Percentiles rank a stretch among this genome's conserved stretches.
phyloP scores from a whole-genome alignment of 164 flowering plant species.

The Nymphaea thermarum region DNA sequence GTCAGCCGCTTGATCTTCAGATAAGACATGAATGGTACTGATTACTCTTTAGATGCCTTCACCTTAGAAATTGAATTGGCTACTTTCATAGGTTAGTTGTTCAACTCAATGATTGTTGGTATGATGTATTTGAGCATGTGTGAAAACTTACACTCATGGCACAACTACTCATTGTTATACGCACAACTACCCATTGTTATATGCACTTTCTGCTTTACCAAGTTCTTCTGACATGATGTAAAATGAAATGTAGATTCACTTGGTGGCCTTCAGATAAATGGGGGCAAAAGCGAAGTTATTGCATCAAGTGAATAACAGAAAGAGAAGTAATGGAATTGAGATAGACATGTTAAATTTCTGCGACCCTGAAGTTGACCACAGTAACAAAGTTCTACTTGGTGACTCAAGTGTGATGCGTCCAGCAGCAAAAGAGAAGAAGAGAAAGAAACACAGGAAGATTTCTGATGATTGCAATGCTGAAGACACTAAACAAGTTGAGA shows the following conservation, averaged over 20 bases:
- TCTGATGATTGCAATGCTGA: slow-evolving; percentile 6
- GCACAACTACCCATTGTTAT: too few relatives aligned
- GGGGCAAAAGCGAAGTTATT: not conserved
- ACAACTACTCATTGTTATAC: too few relatives aligned
- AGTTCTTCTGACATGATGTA: slow-evolving; percentile 4
- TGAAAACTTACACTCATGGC: too few relatives aligned
- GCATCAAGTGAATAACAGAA: slow-evolving; percentile 9
- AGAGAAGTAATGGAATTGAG: slow-evolving; percentile 2
- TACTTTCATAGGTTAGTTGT: too few relatives aligned
- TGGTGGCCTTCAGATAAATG: slow-evolving; percentile 1
- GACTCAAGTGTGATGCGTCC: not conserved
- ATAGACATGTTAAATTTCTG: not conserved
- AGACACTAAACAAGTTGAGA: slow-evolving; percentile 1
- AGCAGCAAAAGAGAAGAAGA: slow-evolving; percentile 21
- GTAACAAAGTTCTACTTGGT: not conserved
- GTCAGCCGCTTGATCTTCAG: too few relatives aligned
- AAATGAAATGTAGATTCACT: slow-evolving; percentile 13
- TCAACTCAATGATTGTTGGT: too few relatives aligned
- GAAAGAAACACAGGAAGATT: slow-evolving; percentile 14
- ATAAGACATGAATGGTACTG: too few relatives aligned
- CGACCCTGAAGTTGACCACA: not conserved
- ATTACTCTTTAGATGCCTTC: too few relatives aligned
- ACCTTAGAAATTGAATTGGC: too few relatives aligned
- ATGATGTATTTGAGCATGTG: too few relatives aligned
- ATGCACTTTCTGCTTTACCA: too few relatives aligned